Base-by-base conservation (phyloP, 345 rosid genomes). In the Brassica carinata region DNA sequence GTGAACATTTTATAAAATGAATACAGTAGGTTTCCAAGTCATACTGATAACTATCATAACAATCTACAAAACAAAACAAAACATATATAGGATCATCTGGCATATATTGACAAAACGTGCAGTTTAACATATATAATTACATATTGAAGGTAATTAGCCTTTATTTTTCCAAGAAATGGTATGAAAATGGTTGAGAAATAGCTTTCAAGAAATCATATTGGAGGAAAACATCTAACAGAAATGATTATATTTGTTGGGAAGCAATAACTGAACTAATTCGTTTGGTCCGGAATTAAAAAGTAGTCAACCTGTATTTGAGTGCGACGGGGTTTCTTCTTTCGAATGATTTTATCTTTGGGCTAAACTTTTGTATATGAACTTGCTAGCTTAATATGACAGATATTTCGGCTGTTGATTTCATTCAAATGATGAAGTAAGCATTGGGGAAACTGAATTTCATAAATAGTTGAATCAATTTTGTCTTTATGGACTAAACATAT, bases 141-240 rank as follows among this genome's bases (percentile, higher is more conserved):
- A 13, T 14, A 48, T 48, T 48, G 57, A 48, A 48, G 57, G 17
- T 48, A 48, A 48, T 48, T 48, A 48, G 55, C 15, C 5, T 13
- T 48, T n/a, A 4, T 3, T 51, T 51, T 51, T 5, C 58, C 58
- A 0, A 51, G 58, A 51, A 62, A 9, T 51, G 26, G 27, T 15
- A 23, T 27, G 58, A 5, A 61, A 63, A 69, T 69, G 48, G 83
- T 70, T 80, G 79, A 70, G 59, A 80, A 75, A 13, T 75, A 81
- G 3, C 79, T 75, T 53, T 75, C 76, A 70, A 36, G 62, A 64
- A 75, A 70, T 75, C 72, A 64, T 38, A 80, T 55, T 75, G 76
- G 76, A 53, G 62, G 80, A 79, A 38, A 70, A 18, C 53, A 55
- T 64, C 76, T 51, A 75, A 81, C 83, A 75, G 61, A 81, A 64